Evolutionary conservation across 768 basidiomycete genomes (phyloP).

Genomic region (Auricularia auricula-judae): DNA sequence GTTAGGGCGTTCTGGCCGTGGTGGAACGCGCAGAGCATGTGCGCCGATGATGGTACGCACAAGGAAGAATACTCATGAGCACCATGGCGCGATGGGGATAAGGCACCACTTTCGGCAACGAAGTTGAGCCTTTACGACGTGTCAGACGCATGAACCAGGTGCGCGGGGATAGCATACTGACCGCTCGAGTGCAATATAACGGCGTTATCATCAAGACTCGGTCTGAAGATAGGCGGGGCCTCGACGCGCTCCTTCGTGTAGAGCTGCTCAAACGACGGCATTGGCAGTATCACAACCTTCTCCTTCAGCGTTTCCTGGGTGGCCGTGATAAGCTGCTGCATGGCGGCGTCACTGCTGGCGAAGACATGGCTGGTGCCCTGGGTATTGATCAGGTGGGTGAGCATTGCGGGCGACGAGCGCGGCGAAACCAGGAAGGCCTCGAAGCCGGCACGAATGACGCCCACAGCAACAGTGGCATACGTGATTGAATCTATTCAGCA

Average conservation of each 20-base stretch:
- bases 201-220: slow-evolving; percentile 9
- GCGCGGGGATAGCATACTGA: neutral
- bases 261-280: slow-evolving; percentile 16
- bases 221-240: slow-evolving; percentile 7
- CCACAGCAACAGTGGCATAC: slow-evolving; percentile 6
- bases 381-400: slow-evolving; percentile 31
- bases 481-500: slow-evolving; percentile 19
- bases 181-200: slow-evolving; percentile 22
- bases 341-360: slow-evolving; percentile 11
- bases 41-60: neutral
- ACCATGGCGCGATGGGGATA: slow-evolving; percentile 11
- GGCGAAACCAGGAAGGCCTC: slow-evolving; percentile 25
- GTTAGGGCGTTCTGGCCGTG: neutral
- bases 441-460: slow-evolving; percentile 12
- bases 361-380: slow-evolving; percentile 22
- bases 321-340: slow-evolving; percentile 6
- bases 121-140: slow-evolving; percentile 9
- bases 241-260: slow-evolving; percentile 7
- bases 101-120: slow-evolving; percentile 17
- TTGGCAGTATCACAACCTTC: slow-evolving; percentile 3
- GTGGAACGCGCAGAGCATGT: neutral
- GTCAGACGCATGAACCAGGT: neutral
- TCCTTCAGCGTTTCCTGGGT: neutral
- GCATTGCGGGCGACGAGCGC: slow-evolving; percentile 35
- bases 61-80: neutral